Base-by-base conservation (phyloP, 2,329 filamentous ascomycete species). In the Fusarium robinianum region DNA sequence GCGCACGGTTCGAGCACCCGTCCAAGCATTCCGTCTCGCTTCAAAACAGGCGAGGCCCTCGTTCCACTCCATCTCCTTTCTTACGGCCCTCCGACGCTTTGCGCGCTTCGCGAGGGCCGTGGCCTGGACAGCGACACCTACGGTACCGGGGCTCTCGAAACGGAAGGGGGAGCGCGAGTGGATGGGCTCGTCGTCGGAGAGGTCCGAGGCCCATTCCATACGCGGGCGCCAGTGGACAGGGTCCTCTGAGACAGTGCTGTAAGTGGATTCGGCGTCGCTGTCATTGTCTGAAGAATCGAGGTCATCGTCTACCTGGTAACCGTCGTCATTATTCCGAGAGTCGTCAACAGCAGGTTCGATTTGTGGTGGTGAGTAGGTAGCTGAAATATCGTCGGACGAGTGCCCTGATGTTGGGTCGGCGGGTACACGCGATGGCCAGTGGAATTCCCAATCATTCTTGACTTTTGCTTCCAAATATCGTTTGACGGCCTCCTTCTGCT, bases 11-110 rank as follows among this genome's bases (percentile, higher is more conserved):
- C 79, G 79, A 21, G 90, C 91, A 21, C 87, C 85, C 1, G 90
- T 92, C 92, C 92, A 97, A 6, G 83, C 84, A 69, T 96, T 83
- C 34, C 91, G 79, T 46, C 88, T 77, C 19, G 84, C 80, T 46
- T 84, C 80, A 69, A 89, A 97, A 64, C 86, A 87, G n/a, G 83
- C 79, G 43, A 96, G 66, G 0, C 92, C 92, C 24, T 85, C 75
- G 60, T 96, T 97, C 84, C 87, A 95, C 19, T 73, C 66, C 70
- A 83, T 79, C 70, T 88, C 85, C 42, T 83, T 80, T 49, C 80
- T 77, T 35, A 81, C 63, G 34, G 74, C 78, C 56, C 75, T 78
- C 41, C 83, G 75, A 27, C 80, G 74, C 50, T 75, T 78, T 23
- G 80, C 74, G 48, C 76, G 78, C 43, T 77, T 76, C 30, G 77